These are phyloP conservation scores for Boletus pseudopeckii DNA, from an alignment of 768 basidiomycete genomes.

Conservation along the genomic window DNA sequence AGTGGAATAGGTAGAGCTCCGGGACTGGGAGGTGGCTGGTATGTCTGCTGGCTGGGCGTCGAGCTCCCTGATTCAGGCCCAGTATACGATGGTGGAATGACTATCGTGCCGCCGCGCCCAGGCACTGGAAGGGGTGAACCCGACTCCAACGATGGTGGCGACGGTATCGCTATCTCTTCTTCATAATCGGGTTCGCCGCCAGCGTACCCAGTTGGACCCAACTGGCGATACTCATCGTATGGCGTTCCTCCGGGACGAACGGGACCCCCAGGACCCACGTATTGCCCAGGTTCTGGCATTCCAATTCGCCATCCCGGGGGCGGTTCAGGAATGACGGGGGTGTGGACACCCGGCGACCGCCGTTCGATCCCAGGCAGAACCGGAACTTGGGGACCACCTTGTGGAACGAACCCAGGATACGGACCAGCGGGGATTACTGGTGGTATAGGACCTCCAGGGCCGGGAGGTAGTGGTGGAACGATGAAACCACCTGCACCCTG, in stretches of 20 bases:
- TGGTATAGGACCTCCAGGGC: constrained; percentile 9
- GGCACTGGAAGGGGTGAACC: constrained; percentile 21
- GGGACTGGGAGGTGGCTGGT: constrained; percentile 14
- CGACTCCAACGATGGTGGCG: constrained; percentile 15
- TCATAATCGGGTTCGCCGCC: constrained; percentile 11
- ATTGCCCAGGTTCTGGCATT: constrained; percentile 25
- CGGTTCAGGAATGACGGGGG: constrained; percentile 28
- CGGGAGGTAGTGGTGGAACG: constrained; percentile 23
- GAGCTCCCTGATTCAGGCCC: constrained; percentile 19
- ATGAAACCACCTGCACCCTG: constrained; percentile 17
- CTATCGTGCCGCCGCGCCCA: constrained; percentile 7
- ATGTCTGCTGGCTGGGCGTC: constrained; percentile 26
- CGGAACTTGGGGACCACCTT: constrained; percentile 11
- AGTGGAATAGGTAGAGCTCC: constrained; percentile 10
- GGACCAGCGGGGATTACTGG: constrained; percentile 13
- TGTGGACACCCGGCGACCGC: constrained; percentile 1
- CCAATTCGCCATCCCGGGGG: constrained; percentile 10
- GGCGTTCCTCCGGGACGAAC: constrained; percentile 38
- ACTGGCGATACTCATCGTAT: constrained; percentile 5
- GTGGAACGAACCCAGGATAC: constrained; percentile 28
- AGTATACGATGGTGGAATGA: constrained; percentile 12
- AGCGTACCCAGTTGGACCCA: constrained; percentile 3
- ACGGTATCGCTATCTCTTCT: constrained; percentile 26
- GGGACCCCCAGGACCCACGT: constrained; percentile 16
- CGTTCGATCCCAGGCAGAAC: constrained; percentile 20